Conservation (phyloP, 2,329 filamentous ascomycete species). For the Aschersonia sp. region DNA sequence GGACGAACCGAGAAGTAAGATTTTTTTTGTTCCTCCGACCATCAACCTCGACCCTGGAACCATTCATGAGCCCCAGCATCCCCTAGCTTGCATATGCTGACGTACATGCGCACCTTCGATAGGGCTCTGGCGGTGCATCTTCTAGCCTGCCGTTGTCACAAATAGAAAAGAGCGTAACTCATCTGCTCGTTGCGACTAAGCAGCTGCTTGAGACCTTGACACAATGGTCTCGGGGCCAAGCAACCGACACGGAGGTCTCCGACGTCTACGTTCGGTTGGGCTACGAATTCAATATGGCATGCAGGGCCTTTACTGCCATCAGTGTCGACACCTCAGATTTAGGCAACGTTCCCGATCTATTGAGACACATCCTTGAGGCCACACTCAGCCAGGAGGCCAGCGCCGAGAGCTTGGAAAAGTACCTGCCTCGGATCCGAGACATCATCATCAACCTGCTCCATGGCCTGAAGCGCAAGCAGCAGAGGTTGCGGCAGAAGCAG, state of each 20-base stretch:
- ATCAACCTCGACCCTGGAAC: not conserved
- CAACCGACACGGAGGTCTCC: slow-evolving; percentile 88
- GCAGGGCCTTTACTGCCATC: slow-evolving; percentile 89
- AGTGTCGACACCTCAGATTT: slow-evolving; percentile 90
- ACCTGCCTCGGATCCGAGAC: slow-evolving; percentile 84
- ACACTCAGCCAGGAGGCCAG: slow-evolving; percentile 95
- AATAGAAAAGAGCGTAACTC: slow-evolving; percentile 97
- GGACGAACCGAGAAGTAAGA: slow-evolving; percentile 20
- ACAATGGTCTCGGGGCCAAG: slow-evolving; percentile 87
- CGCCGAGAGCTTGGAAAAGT: slow-evolving; percentile 82
- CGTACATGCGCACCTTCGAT: slow-evolving; percentile 4
- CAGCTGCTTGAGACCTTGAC: slow-evolving; percentile 94
- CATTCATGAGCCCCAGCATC: not conserved
- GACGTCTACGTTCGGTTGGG: slow-evolving; percentile 95
- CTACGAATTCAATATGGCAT: slow-evolving; percentile 99
- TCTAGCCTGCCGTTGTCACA: slow-evolving; percentile 71
- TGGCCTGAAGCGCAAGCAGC: slow-evolving; percentile 92
- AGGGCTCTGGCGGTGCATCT: slow-evolving; percentile 41
- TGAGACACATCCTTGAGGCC: slow-evolving; percentile 84
- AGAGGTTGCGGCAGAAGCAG: slow-evolving; percentile 59
- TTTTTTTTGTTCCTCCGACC: slow-evolving; percentile 3
- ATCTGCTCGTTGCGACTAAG: slow-evolving; percentile 93
- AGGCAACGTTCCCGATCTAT: slow-evolving; percentile 82
- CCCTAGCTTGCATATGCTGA: not conserved
- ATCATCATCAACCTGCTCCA: slow-evolving; percentile 98